Percentiles rank a stretch among this genome's conserved stretches.
Conservation (phyloP, 1,284 basidiomycete genomes). For the Apiotrichum montevideense region DNA sequence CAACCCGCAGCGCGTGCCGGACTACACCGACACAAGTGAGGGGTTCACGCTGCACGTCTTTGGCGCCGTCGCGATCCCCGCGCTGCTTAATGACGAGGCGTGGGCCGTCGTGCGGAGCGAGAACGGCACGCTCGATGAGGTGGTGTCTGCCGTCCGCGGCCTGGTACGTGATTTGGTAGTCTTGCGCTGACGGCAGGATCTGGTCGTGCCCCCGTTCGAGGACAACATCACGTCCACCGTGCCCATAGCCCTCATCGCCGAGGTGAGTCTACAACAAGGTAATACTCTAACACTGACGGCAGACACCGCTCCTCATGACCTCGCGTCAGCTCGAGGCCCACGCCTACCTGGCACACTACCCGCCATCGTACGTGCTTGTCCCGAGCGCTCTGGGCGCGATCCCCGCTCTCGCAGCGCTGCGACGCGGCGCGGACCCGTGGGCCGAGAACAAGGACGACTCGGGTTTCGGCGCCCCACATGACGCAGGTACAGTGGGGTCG, state of each 20-base stretch:
- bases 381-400: neutral
- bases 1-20: neutral
- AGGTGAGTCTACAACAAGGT: neutral
- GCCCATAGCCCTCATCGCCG: slow-evolving; percentile 1
- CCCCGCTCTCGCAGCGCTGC: neutral
- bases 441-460: neutral
- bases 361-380: neutral
- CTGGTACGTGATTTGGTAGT: neutral
- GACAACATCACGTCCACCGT: neutral
- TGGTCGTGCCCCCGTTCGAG: slow-evolving; percentile 3
- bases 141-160: neutral
- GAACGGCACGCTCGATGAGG: neutral
- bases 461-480: no score
- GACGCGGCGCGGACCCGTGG: slow-evolving; percentile 1
- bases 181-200: neutral
- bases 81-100: neutral
- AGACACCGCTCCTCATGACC: slow-evolving; percentile 3
- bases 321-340: slow-evolving; percentile 1
- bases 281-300: neutral
- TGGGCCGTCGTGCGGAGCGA: slow-evolving; percentile 2
- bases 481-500: no score
- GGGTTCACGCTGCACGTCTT: slow-evolving; percentile 8
- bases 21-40: neutral
- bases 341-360: neutral
- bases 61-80: neutral